Base-by-base conservation (phyloP, 2,329 filamentous ascomycete species). In the Pseudogymnoascus sp. region DNA sequence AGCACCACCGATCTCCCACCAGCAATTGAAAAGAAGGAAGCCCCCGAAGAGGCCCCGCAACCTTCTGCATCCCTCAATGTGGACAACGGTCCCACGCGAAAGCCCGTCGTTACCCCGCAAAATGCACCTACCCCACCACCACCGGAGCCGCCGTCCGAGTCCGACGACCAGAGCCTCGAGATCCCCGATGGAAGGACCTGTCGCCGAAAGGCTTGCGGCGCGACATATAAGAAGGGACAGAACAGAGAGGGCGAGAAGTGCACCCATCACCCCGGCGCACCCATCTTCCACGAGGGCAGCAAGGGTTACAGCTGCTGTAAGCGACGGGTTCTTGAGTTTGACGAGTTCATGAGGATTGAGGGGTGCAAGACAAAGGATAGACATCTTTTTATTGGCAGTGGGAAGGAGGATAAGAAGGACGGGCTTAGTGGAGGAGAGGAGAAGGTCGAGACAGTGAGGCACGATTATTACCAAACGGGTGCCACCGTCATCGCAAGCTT, bases 231-330 rank as follows among this genome's bases (percentile, higher is more conserved):
- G 63, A 83, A 83, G 66, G 83, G 83, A 0, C 74, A 79, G 47
- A 76, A 78, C 35, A 80, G 90, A 68, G 85, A 88, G 33, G 83
- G 80, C 0, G 93, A 97, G 79, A 81, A 85, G 66, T 99, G 95
- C 74, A 82, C 90, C 57, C 88, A 96, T 73, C 95, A 99, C 76
- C 93, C 95, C 0, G 95, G 95, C 4, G 85, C 83, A 21, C 91
- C 95, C 23, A 88, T 99, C 69, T 99, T 99, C 78, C 95, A 99
- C 75, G 95, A 99, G 79, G 95, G 95, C 36, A 96, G 91, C 78
- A 99, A 99, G 80, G 95, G 95, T 1, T 99, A 95, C 82, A 92
- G 87, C 65, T 99, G 95, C 80, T 99, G 95, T 79, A 97, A 97
- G 83, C 83, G 91, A 71, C 84, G 92, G 38, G 95, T 99, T 64